These are phyloP conservation scores for Tetrapisispora fleetii DNA, from an alignment of 805 yeast genomes.

Conservation along the genomic window DNA sequence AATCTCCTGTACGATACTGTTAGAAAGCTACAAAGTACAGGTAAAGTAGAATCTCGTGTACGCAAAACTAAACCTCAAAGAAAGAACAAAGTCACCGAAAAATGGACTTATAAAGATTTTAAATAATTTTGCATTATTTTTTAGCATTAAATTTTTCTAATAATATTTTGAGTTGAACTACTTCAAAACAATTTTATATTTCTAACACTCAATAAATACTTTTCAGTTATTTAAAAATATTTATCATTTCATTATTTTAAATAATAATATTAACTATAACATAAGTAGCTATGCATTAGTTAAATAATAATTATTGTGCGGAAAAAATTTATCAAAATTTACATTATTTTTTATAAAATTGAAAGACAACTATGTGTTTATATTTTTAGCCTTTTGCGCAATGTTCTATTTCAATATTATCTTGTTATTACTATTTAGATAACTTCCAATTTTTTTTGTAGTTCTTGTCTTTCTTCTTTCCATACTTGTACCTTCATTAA, in stretches of 20 bases:
- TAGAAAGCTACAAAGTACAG: conserved; percentile 71
- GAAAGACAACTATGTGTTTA: not conserved
- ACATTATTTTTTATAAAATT: no score
- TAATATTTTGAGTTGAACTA: not conserved
- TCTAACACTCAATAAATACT: not conserved
- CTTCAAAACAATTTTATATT: not conserved
- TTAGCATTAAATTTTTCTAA: not conserved
- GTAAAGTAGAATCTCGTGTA: conserved; percentile 77
- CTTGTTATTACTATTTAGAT: conserved; percentile 15
- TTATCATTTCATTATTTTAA: not conserved
- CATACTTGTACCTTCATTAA: conserved; percentile 49
- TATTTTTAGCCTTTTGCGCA: not conserved
- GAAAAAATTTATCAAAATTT: no score
- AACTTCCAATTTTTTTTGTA: conserved; percentile 33
- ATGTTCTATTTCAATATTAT: no score
- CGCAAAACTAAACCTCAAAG: conserved; percentile 52
- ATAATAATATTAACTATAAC: not conserved
- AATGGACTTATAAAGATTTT: conserved; percentile 89
- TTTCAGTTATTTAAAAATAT: not conserved
- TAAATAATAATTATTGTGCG: no score
- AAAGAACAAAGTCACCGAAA: conserved; percentile 72
- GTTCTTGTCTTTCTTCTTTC: conserved; percentile 49
- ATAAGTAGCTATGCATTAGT: not conserved
- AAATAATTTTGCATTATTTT: conserved; percentile 32
- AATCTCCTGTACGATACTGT: conserved; percentile 73